phyloP scores from a whole-genome alignment of 257 asterid species.

The Gardenia jasminoides region DNA sequence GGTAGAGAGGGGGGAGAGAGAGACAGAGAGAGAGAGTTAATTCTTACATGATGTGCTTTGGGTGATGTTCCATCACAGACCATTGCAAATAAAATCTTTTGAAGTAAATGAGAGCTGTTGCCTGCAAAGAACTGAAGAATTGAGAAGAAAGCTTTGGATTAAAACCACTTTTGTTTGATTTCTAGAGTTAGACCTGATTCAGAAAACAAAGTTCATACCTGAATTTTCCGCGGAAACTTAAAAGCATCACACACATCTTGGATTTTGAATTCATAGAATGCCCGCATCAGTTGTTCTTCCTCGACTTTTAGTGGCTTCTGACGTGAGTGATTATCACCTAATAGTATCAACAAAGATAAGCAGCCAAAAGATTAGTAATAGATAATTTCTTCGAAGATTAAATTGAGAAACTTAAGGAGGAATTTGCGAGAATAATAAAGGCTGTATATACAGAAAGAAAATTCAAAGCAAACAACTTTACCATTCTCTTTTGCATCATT shows the following conservation, averaged over 20 bases:
- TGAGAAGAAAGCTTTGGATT: conserved; percentile 17
- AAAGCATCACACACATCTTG: conserved; percentile 98
- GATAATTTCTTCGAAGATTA: neutral
- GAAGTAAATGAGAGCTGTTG: conserved; percentile 91
- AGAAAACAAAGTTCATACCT: conserved; percentile 43
- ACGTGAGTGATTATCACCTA: conserved; percentile 81
- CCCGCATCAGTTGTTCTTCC: conserved; percentile 84
- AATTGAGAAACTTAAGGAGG: neutral
- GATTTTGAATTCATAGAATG: conserved; percentile 88
- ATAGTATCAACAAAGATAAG: conserved; percentile 23
- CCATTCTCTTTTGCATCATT: conserved; percentile 50
- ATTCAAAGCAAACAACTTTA: conserved; percentile 19
- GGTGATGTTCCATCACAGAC: conserved; percentile 99
- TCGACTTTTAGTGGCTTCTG: conserved; percentile 83
- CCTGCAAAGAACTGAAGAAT: conserved; percentile 53
- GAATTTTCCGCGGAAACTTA: conserved; percentile 94
- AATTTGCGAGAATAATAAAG: neutral
- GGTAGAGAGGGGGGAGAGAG: neutral
- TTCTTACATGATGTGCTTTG: conserved; percentile 83
- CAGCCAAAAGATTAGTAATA: conserved; percentile 1
- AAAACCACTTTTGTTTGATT: conserved; percentile 10
- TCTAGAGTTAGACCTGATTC: conserved; percentile 14
- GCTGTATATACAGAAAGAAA: neutral
- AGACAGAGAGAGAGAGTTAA: conserved; percentile 22
- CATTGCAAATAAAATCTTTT: conserved; percentile 94